These are phyloP conservation scores for Cymbopogon flexuosus DNA, from an alignment of 202 grass and related monocot species.

Conservation along the genomic window DNA sequence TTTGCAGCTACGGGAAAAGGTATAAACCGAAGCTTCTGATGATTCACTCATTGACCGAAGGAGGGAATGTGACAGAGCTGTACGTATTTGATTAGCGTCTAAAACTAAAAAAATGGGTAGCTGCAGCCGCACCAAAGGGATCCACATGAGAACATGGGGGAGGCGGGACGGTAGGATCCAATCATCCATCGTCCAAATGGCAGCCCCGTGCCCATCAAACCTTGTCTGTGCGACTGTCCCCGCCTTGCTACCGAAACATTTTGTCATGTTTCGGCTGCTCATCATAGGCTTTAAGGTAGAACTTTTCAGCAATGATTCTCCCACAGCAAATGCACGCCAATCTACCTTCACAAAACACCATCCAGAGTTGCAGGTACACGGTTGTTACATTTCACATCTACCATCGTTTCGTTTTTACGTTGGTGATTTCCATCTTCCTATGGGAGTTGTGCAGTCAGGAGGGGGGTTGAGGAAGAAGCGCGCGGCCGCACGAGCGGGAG, in stretches of 20 bases:
- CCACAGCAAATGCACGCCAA: neutral
- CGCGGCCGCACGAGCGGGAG: neutral
- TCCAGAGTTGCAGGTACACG: neutral
- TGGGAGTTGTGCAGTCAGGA: neutral
- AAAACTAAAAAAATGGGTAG: slow-evolving; percentile 21
- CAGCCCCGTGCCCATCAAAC: slow-evolving; percentile 11
- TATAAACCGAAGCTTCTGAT: neutral
- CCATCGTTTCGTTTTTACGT: neutral
- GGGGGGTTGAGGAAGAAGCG: neutral
- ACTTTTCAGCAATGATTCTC: slow-evolving; percentile 1
- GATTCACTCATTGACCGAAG: neutral
- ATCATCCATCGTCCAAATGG: slow-evolving; percentile 49
- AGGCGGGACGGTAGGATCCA: neutral
- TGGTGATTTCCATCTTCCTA: neutral
- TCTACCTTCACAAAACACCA: neutral
- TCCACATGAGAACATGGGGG: slow-evolving; percentile 36
- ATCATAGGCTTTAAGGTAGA: slow-evolving; percentile 20
- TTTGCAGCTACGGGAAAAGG: neutral
- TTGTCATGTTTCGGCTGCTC: slow-evolving; percentile 17
- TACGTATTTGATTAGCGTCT: slow-evolving; percentile 28
- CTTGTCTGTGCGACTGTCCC: neutral
- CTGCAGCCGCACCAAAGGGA: slow-evolving; percentile 13
- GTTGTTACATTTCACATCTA: neutral
- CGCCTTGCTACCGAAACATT: slow-evolving; percentile 27
- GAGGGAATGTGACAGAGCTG: neutral